Conservation (phyloP, 2,329 filamentous ascomycete species). For the Penicillium vulpinum region DNA sequence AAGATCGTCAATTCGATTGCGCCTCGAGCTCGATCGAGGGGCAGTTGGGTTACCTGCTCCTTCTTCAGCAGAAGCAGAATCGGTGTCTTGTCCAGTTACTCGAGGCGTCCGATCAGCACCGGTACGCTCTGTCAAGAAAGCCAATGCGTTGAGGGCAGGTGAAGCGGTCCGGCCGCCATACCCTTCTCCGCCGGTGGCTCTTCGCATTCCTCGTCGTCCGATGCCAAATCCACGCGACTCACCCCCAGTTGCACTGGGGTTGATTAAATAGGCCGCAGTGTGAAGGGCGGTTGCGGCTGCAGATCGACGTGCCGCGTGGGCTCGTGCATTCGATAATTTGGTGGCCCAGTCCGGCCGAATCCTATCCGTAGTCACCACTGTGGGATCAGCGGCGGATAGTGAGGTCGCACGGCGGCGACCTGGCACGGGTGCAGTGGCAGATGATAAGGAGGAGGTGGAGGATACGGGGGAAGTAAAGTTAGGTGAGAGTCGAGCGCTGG, state of each 20-base stretch:
- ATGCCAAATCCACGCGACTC: constrained; percentile 57
- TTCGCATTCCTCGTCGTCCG: constrained; percentile 54
- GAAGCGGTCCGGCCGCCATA: constrained; percentile 37
- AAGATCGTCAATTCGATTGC: constrained; percentile 75
- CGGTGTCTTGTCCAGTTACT: constrained; percentile 33
- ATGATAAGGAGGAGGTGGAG: constrained; percentile 76
- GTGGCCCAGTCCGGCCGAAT: constrained; percentile 93
- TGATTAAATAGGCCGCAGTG: constrained; percentile 89
- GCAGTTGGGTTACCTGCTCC: constrained; percentile 37
- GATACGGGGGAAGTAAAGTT: constrained; percentile 72
- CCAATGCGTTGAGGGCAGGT: constrained; percentile 47
- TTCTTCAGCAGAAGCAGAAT: constrained; percentile 40
- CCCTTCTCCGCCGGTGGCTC: constrained; percentile 37
- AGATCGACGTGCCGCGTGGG: constrained; percentile 80
- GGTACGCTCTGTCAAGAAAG: constrained; percentile 49
- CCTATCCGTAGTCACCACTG: constrained; percentile 88
- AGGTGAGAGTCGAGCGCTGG: constrained; percentile 52
- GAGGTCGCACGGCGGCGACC: constrained; percentile 63
- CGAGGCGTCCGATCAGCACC: constrained; percentile 35
- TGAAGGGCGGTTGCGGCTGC: constrained; percentile 93
- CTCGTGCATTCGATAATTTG: constrained; percentile 80
- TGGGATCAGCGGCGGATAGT: constrained; percentile 77
- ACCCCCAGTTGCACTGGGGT: constrained; percentile 46
- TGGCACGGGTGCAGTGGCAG: constrained; percentile 45
- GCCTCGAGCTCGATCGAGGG: constrained; percentile 55